Percentiles rank a stretch among this genome's conserved stretches.
phyloP scores from a whole-genome alignment of 75 land plant genomes.

The Adiantum capillusveneris region DNA sequence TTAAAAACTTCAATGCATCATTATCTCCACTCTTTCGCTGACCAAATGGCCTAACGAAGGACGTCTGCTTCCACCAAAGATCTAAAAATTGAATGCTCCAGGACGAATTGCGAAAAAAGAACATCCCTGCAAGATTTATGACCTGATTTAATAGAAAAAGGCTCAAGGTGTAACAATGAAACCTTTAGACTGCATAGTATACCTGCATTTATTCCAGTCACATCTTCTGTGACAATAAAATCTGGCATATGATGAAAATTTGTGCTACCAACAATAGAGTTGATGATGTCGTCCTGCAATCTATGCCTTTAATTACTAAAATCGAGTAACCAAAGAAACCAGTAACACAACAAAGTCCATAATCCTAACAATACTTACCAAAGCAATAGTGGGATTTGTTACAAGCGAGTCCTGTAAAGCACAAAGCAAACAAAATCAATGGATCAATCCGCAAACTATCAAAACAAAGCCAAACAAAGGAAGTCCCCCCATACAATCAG shows the following conservation, averaged over 20 bases:
- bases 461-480: no score
- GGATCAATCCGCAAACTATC: no score
- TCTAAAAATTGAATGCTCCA: conserved; percentile 61
- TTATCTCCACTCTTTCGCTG: conserved; percentile 64
- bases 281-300: conserved; percentile 47
- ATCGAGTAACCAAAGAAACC: no score
- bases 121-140: conserved; percentile 34
- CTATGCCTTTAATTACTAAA: no score
- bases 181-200: no score
- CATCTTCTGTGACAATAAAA: conserved; percentile 57
- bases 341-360: no score
- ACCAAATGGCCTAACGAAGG: conserved; percentile 42
- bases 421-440: no score
- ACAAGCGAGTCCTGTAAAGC: conserved; percentile 51
- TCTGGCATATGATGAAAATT: conserved; percentile 42
- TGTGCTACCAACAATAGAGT: conserved; percentile 33
- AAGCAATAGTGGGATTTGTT: conserved; percentile 40
- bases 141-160: background rate
- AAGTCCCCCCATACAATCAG: no score
- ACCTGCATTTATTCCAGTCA: conserved; percentile 76
- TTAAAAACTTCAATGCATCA: conserved; percentile 47
- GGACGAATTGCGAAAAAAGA: conserved; percentile 49
- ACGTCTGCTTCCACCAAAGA: conserved; percentile 60
- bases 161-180: background rate
- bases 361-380: conserved; percentile 29